phyloP scores from a whole-genome alignment of 2,329 filamentous ascomycete species.

The Colletotrichum aenigma region DNA sequence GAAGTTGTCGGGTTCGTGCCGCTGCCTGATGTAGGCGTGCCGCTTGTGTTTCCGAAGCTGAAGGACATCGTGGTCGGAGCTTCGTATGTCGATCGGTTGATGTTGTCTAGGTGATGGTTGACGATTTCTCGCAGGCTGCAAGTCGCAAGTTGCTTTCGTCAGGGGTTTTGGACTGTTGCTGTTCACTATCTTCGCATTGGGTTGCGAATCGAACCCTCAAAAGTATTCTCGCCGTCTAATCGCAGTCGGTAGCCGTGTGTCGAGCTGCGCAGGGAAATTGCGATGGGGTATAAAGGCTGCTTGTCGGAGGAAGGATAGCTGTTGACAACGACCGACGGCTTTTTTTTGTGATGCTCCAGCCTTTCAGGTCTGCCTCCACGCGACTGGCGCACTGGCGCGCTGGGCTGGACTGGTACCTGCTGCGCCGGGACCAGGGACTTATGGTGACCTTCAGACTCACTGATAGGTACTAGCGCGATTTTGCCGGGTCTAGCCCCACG shows the following conservation, averaged over 20 bases:
- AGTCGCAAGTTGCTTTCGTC: background rate
- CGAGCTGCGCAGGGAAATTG: background rate
- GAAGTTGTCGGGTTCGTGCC: constrained; percentile 31
- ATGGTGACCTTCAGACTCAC: background rate
- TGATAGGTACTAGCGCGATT: constrained; percentile 9
- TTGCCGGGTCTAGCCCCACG: constrained; percentile 10
- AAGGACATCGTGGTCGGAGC: constrained; percentile 38
- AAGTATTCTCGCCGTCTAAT: background rate
- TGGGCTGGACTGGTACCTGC: background rate
- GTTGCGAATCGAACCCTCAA: background rate
- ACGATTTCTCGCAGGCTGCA: background rate
- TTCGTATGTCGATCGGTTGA: background rate
- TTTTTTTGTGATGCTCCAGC: constrained; percentile 22
- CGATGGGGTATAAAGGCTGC: background rate
- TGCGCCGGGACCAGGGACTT: background rate
- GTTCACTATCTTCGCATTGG: constrained; percentile 12
- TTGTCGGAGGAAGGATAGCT: background rate
- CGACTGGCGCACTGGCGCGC: constrained; percentile 15
- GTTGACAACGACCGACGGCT: constrained; percentile 8
- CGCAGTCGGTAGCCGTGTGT: background rate
- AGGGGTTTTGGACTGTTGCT: background rate
- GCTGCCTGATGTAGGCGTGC: constrained; percentile 24
- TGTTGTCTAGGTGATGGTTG: background rate
- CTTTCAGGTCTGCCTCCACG: constrained; percentile 15
- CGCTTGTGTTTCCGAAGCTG: constrained; percentile 38